Conservation (phyloP, 2,329 filamentous ascomycete species). For the Xylaria sp. region DNA sequence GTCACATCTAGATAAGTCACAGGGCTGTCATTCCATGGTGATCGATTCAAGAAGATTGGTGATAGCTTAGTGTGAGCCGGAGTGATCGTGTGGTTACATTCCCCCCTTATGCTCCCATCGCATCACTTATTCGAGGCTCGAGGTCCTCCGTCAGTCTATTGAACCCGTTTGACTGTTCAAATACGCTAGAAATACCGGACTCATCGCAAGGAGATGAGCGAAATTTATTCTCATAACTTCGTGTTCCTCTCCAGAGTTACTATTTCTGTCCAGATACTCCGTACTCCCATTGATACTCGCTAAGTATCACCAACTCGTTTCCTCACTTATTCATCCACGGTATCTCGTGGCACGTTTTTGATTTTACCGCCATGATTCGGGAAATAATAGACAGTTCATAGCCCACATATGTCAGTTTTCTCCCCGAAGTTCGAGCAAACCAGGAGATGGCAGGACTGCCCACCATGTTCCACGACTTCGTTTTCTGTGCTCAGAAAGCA, state of each 20-base stretch:
- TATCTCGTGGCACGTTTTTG: not conserved
- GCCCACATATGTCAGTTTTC: not conserved
- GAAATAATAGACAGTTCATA: not conserved
- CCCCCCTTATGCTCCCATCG: not conserved
- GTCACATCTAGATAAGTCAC: not conserved
- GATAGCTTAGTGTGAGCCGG: too few relatives aligned
- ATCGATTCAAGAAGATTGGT: too few relatives aligned
- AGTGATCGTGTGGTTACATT: not conserved
- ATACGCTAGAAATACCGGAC: not conserved
- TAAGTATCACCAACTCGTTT: not conserved
- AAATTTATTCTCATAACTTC: not conserved
- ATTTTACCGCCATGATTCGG: not conserved
- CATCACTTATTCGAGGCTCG: not conserved
- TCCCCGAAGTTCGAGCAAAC: not conserved
- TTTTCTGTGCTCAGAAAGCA: not conserved
- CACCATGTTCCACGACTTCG: not conserved
- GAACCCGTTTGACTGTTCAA: not conserved
- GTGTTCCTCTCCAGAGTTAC: not conserved
- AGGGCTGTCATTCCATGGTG: not conserved
- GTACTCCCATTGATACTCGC: not conserved
- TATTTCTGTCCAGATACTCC: not conserved
- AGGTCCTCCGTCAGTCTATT: not conserved
- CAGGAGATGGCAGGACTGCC: not conserved
- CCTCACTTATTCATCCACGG: not conserved
- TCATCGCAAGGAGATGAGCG: not conserved